Evolutionary conservation across 148 eudicot genomes (phyloP), one percentile per base, ranked within the genome.

Genomic region (Diospyros kaki): DNA sequence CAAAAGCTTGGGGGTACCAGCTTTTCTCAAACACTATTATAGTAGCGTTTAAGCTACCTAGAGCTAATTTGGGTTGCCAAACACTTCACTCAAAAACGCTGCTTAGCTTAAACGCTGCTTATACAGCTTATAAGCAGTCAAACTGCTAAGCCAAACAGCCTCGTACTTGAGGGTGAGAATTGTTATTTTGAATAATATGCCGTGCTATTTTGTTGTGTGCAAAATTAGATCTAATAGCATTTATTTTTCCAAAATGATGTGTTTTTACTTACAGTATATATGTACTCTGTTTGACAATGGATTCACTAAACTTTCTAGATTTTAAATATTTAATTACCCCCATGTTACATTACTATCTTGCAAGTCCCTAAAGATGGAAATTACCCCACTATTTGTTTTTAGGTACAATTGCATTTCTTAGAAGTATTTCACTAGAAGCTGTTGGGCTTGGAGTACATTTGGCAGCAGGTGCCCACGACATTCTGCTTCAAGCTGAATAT

Each of bases 401-500:
- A 95, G 98, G 97, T 84, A 87, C 93, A 46, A 74, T 88, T 64
- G 96, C 98, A 61, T 90, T 95, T 75, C 92, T 95, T 50, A 89
- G 89, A 84, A 95, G 97, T 83, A 86, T 95, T 72, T 92, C 98
- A 62, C 84, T 95, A 45, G 98, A 92, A 91, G 98, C 97, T 69
- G 86, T 92, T 81, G 96, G 91, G 45, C 89, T 95, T 53, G 98
- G 98, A 73, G 97, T 92, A 42, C 91, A 95, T 85, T 83, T 95
- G 86, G 91, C 96, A 64, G 98, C 90, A 5, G 97, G 96, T 74
- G 90, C 96, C 75, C 97, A 92, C 83, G 88, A 92, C 39, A 86
- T 92, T 76, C 89, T 92, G 73, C 88, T 84, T 51, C 96, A 90
- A 82, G 96, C 94, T 70, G 98, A 94, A 81, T 83, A 84, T 78